Evolutionary conservation across 2,329 filamentous ascomycete species (phyloP).

Genomic region (Penicillium sp.): DNA sequence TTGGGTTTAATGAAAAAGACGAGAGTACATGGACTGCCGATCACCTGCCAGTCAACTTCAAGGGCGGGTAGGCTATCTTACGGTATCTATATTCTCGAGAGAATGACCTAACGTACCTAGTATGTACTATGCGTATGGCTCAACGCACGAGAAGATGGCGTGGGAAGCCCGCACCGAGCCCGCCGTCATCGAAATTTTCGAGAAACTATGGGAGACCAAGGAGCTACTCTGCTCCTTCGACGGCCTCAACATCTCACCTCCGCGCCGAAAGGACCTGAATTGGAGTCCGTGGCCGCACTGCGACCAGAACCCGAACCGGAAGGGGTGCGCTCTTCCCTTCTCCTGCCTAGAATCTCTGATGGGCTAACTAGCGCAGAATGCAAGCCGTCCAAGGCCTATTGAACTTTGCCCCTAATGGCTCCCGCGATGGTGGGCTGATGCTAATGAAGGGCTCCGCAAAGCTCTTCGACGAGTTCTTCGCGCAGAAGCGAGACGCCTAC

Average conservation of each 20-base stretch:
- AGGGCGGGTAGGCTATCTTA: conserved; percentile 38
- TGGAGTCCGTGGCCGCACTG: conserved; percentile 53
- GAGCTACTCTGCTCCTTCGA: conserved; percentile 29
- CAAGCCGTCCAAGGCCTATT: conserved; percentile 49
- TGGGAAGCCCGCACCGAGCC: conserved; percentile 52
- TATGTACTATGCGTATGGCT: conserved; percentile 39
- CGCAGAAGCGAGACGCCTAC: not conserved
- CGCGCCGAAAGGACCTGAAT: conserved; percentile 44
- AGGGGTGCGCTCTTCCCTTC: conserved; percentile 30
- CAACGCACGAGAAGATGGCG: conserved; percentile 49
- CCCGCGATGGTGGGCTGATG: conserved; percentile 54
- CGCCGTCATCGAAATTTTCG: conserved; percentile 47
- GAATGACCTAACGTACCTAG: not conserved
- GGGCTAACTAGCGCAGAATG: conserved; percentile 9
- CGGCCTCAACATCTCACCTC: conserved; percentile 49
- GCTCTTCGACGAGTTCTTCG: conserved; percentile 53
- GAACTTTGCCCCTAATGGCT: conserved; percentile 52
- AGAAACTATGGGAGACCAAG: conserved; percentile 46
- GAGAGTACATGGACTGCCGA: conserved; percentile 49
- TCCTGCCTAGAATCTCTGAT: no score
- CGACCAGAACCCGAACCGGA: conserved; percentile 49
- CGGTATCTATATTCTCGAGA: no score
- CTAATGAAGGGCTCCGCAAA: conserved; percentile 51
- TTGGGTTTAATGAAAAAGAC: conserved; percentile 48
- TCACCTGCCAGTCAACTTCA: conserved; percentile 50